phyloP scores from a whole-genome alignment of 2,329 filamentous ascomycete species.

The Sclerotinia sclerotiorum region DNA sequence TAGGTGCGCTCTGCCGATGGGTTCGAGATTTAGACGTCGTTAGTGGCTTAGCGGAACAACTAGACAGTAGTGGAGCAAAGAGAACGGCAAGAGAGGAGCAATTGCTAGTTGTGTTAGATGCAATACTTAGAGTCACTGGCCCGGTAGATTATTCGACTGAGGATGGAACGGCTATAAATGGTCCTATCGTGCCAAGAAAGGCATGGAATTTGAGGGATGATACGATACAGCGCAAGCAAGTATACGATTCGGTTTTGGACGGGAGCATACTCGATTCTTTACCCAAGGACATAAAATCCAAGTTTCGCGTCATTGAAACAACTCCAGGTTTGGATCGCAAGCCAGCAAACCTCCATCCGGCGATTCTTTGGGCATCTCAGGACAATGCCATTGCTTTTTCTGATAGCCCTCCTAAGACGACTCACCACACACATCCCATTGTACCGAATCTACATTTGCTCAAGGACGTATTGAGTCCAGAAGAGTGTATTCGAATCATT shows the following conservation, averaged over 20 bases:
- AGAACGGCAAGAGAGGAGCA: conserved; percentile 52
- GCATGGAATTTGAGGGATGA: conserved; percentile 58
- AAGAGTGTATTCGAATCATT: conserved; percentile 66
- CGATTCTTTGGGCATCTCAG: conserved; percentile 61
- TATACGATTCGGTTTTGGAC: conserved; percentile 60
- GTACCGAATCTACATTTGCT: conserved; percentile 63
- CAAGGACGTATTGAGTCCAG: conserved; percentile 57
- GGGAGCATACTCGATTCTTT: conserved; percentile 51
- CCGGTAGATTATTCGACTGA: conserved; percentile 52
- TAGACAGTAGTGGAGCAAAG: conserved; percentile 44
- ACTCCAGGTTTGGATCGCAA: conserved; percentile 61
- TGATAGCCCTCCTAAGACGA: conserved; percentile 49
- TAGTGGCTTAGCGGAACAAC: conserved; percentile 60
- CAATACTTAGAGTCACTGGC: conserved; percentile 62
- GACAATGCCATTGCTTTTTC: conserved; percentile 57
- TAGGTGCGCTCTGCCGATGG: conserved; percentile 70
- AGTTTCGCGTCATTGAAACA: conserved; percentile 60
- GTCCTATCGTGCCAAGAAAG: conserved; percentile 48
- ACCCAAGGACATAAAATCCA: conserved; percentile 42
- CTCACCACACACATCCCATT: conserved; percentile 56
- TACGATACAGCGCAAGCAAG: conserved; percentile 44
- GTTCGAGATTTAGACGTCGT: conserved; percentile 70
- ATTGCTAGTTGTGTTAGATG: conserved; percentile 61
- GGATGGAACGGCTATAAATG: conserved; percentile 30
- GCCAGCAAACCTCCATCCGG: conserved; percentile 66